Percentiles rank a stretch among this genome's conserved stretches.
phyloP scores from a whole-genome alignment of 1,139 yeast species.

The Eremothecium coryli region DNA sequence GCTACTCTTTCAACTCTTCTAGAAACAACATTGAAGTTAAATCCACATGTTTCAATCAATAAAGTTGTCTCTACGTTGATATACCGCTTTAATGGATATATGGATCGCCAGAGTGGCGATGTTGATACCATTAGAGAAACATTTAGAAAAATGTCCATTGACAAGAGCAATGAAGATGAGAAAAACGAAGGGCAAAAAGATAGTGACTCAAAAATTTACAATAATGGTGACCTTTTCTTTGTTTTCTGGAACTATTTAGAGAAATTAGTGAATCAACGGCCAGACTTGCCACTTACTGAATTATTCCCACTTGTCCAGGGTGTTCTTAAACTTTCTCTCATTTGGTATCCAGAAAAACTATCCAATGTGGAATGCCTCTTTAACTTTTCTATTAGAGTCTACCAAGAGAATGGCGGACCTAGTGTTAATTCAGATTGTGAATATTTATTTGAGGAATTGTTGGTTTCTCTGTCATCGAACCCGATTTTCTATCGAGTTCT shows the following conservation, averaged over 20 bases:
- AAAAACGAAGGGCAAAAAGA: slow-evolving; percentile 10
- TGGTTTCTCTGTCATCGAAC: slow-evolving; percentile 13
- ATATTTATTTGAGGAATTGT: slow-evolving; percentile 16
- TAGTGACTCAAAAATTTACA: slow-evolving; percentile 9
- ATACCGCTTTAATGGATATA: slow-evolving; percentile 60
- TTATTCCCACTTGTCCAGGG: slow-evolving; percentile 57
- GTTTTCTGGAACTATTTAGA: slow-evolving; percentile 59
- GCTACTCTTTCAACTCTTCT: slow-evolving; percentile 62
- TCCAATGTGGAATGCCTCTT: slow-evolving; percentile 56
- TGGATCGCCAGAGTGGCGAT: slow-evolving; percentile 32
- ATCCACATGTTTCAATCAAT: slow-evolving; percentile 60
- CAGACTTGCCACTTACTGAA: slow-evolving; percentile 58
- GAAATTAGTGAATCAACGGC: slow-evolving; percentile 45
- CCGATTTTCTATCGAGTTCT: slow-evolving; percentile 14
- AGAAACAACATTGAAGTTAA: slow-evolving; percentile 55
- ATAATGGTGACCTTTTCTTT: slow-evolving; percentile 38
- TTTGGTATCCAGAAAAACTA: slow-evolving; percentile 56
- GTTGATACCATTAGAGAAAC: slow-evolving; percentile 7
- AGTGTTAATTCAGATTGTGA: slow-evolving; percentile 14
- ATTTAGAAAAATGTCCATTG: slow-evolving; percentile 7
- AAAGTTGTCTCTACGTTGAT: slow-evolving; percentile 62
- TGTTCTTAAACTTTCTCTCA: slow-evolving; percentile 52
- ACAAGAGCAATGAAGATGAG: slow-evolving; percentile 10
- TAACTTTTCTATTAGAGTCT: slow-evolving; percentile 47
- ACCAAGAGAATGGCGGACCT: slow-evolving; percentile 29